phyloP scores from a whole-genome alignment of 2,329 filamentous ascomycete genomes.

The Huntiella decipiens region DNA sequence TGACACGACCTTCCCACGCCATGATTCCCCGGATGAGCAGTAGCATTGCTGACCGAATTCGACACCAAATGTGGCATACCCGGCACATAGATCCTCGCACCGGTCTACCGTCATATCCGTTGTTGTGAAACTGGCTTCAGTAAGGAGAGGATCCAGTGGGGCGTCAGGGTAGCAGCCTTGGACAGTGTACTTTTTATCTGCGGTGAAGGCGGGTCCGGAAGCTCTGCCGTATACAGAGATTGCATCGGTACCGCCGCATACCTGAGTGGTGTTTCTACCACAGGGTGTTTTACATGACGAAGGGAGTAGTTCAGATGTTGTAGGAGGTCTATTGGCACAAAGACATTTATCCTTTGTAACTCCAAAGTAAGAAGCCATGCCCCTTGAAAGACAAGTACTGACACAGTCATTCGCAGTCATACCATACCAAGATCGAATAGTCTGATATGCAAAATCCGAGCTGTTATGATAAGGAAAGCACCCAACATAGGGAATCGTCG shows the following conservation, averaged over 20 bases:
- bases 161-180: conserved; percentile 5
- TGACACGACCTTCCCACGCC: conserved; percentile 3
- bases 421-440: neutral
- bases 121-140: neutral
- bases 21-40: conserved; percentile 1
- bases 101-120: conserved; percentile 3
- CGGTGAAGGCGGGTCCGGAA: neutral
- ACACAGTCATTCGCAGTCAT: conserved; percentile 5
- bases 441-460: neutral
- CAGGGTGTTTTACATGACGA: conserved; percentile 3
- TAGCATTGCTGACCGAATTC: conserved; percentile 2
- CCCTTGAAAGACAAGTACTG: conserved; percentile 2
- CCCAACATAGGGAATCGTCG: conserved; percentile 5
- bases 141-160: neutral
- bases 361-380: conserved; percentile 8
- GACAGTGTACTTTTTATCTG: conserved; percentile 3
- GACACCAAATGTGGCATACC: conserved; percentile 6
- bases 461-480: neutral
- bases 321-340: conserved; percentile 1
- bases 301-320: neutral
- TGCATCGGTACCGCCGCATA: neutral
- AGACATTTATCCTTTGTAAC: conserved; percentile 2
- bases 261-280: neutral
- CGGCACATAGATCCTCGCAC: conserved; percentile 1
- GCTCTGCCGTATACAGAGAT: conserved; percentile 7